Evolutionary conservation across 805 yeast genomes (phyloP), one percentile per base, ranked within the genome.

Genomic region (Ogataea ganodermae): DNA sequence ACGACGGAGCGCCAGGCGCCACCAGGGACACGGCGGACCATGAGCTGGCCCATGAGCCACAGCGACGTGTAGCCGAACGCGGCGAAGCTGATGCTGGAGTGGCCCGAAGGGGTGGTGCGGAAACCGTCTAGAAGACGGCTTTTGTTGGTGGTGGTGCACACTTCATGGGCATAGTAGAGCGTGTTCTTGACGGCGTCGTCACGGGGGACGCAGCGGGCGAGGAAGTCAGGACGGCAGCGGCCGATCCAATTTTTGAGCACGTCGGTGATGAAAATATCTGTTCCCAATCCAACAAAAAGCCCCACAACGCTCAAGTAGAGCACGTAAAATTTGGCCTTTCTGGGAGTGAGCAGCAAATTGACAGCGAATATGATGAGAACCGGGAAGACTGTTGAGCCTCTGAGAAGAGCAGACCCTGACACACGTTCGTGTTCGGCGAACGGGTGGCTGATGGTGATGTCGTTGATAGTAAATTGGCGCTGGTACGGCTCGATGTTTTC

Each of bases 161-260:
- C 86, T 50, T 84, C 89, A 27, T 69, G 70, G 3, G 89, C 87
- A 45, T 59, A 73, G 22, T 81, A 83, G 56, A 83, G 57, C 1
- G 74, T 69, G 56, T 79, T 71, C 16, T 69, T 56, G 1, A 90
- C 84, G 0, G 91, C 75, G 42, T 71, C 83, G 1, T 67, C 65
- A 26, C 68, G 70, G 3, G 97, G 97, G 17, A 75, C 62, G 65
- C 98, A 92, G 56, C 98, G 76, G 5, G 90, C 88, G 44, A 92
- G 67, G 62, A 91, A 88, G 67, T 92, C 99, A 0, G 99, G 99
- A 50, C 99, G 75, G 51, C 85, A 88, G 61, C 97, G 78, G 4
- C 97, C 97, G 46, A 92, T 80, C 81, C 87, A 81, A 61, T 85
- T 82, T 69, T 92, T 92, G 50, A 89, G 63, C 13, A 83, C 70